These are phyloP conservation scores for Hygrophoropsis aurantiaca DNA, from an alignment of 768 basidiomycete genomes.

Conservation along the genomic window DNA sequence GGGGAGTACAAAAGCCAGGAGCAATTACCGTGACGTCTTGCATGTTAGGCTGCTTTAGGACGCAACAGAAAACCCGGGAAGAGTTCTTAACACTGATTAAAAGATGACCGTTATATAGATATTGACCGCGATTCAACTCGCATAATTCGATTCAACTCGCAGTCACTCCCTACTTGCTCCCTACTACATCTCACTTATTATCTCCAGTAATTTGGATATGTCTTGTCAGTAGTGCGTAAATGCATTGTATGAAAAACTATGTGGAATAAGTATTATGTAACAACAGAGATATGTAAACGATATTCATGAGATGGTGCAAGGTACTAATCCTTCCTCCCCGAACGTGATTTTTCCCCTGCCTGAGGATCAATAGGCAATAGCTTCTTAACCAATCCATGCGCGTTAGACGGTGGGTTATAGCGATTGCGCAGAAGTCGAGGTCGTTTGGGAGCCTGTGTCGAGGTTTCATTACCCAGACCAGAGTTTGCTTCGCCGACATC, in stretches of 20 bases:
- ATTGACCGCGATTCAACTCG: constrained; percentile 50
- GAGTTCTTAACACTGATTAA: constrained; percentile 92
- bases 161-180: constrained; percentile 25
- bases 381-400: constrained; percentile 55
- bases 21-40: constrained; percentile 93
- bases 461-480: constrained; percentile 36
- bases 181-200: constrained; percentile 11
- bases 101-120: constrained; percentile 15
- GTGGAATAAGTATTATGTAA: constrained; percentile 14
- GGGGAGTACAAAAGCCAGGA: constrained; percentile 98
- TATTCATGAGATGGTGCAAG: constrained; percentile 3
- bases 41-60: constrained; percentile 98
- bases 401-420: constrained; percentile 35
- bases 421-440: constrained; percentile 58
- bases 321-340: constrained; percentile 52
- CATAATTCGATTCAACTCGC: constrained; percentile 34
- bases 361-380: constrained; percentile 62
- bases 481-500: constrained; percentile 42
- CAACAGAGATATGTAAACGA: constrained; percentile 10
- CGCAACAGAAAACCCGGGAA: constrained; percentile 98
- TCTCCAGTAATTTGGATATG: constrained; percentile 16
- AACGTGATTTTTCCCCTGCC: constrained; percentile 54
- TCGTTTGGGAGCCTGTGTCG: constrained; percentile 53
- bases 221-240: constrained; percentile 10
- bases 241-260: constrained; percentile 8